phyloP scores from a whole-genome alignment of 148 eudicot species.

The Simmondsia chinensis region DNA sequence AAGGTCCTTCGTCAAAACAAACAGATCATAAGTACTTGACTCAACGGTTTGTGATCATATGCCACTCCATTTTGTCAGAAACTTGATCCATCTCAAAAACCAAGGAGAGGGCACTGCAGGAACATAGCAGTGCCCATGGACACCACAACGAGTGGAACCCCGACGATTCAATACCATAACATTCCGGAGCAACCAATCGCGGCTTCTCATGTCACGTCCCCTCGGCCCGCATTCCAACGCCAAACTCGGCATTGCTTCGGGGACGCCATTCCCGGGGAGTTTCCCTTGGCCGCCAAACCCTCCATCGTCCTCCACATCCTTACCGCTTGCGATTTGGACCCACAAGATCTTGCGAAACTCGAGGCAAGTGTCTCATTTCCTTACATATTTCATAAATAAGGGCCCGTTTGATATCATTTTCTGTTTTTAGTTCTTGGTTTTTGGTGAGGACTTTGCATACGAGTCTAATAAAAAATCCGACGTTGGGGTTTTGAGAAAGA shows the following conservation, averaged over 20 bases:
- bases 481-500: no score
- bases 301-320: slow-evolving; percentile 83
- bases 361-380: slow-evolving; percentile 61
- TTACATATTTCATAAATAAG: background rate
- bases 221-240: slow-evolving; percentile 40
- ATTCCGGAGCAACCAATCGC: slow-evolving; percentile 66
- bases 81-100: slow-evolving; percentile 3
- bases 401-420: no score
- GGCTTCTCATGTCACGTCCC: slow-evolving; percentile 33
- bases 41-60: slow-evolving; percentile 1
- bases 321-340: slow-evolving; percentile 61
- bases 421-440: no score
- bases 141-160: slow-evolving; percentile 63
- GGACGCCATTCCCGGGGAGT: slow-evolving; percentile 67
- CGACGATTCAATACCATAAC: slow-evolving; percentile 55
- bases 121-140: slow-evolving; percentile 76
- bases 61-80: slow-evolving; percentile 3
- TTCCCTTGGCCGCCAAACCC: slow-evolving; percentile 78
- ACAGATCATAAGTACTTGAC: no score
- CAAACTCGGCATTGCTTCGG: slow-evolving; percentile 82
- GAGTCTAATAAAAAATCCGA: no score
- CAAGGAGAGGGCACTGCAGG: slow-evolving; percentile 52
- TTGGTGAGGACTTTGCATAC: no score
- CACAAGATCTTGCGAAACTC: slow-evolving; percentile 81
- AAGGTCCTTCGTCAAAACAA: no score